Base-by-base conservation (phyloP, 306 rosid genomes). In the Geum urbanum region DNA sequence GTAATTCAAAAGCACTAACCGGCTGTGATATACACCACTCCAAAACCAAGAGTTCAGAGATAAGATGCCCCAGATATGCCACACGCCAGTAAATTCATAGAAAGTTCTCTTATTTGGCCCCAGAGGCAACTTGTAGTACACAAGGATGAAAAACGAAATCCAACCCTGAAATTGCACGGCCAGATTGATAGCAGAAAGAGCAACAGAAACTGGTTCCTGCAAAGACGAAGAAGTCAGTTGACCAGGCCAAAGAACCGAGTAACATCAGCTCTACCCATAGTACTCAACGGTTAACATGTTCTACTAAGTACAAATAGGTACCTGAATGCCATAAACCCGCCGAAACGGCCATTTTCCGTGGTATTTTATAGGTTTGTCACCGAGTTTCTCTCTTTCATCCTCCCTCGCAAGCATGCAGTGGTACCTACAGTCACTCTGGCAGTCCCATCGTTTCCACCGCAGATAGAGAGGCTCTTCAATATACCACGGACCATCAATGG, bases 401-500 rank as follows among this genome's bases (percentile, higher is more conserved):
- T 91, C 99, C 86, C 95, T 84, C 40, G 85, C 79, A 63, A 88
- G 78, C 96, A 87, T 91, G 89, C 99, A 94, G 78, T 91, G 84
- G 74, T 94, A 86, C 61, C 97, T 80, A 69, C 99, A 94, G 73
- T 91, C 99, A 24, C 89, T 87, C 53, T 83, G 87, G 77, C 99
- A 94, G 73, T 94, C 99, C 97, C 99, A 94, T 74, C 86, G 99
- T 81, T 94, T 94, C 99, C 97, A 94, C 67, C 87, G 81, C 79
- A 90, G 71, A 70, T 91, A 94, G 46, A 91, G 88, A 46, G 99
- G 99, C 60, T 94, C 99, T 51, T 94, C 97, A 82, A 89, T 83
- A 82, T 94, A 94, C 99, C 99, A 94, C 7, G 96, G 97, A 76
- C 97, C 99, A 84, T 91, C 97, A 61, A 94, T 79, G 58, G 99